Conservation (phyloP, 306 rosid genomes). For the Lagenaria siceraria region DNA sequence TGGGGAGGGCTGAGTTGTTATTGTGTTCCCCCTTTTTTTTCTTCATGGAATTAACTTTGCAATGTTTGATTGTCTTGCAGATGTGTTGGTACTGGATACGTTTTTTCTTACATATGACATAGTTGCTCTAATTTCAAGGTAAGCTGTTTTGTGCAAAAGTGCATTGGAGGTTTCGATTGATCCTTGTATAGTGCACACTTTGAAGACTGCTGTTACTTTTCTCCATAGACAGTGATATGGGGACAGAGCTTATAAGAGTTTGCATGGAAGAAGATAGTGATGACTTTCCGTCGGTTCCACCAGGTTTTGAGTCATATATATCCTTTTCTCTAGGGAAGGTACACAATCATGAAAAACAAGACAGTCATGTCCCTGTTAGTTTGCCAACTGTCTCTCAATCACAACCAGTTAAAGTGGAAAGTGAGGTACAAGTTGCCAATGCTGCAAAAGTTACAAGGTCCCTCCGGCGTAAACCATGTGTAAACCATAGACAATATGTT, state of each 20-base stretch:
- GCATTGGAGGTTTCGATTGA: constrained; percentile 11
- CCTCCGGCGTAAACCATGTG: constrained; percentile 51
- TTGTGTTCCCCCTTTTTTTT: neutral
- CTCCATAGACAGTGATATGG: constrained; percentile 41
- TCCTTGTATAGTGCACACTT: constrained; percentile 16
- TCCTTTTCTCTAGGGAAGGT: constrained; percentile 47
- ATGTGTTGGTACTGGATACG: neutral
- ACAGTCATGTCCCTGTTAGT: constrained; percentile 28
- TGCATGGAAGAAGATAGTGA: constrained; percentile 82
- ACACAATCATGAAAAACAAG: constrained; percentile 37
- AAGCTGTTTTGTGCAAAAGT: neutral
- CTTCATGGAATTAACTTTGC: constrained; percentile 17
- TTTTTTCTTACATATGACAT: neutral
- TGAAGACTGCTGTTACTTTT: constrained; percentile 9
- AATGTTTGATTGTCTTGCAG: constrained; percentile 3
- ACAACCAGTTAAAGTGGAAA: constrained; percentile 40
- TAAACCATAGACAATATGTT: constrained; percentile 45
- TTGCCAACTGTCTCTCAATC: constrained; percentile 32
- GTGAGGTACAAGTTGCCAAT: constrained; percentile 24
- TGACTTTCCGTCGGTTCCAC: constrained; percentile 92
- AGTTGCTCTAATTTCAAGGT: constrained; percentile 11
- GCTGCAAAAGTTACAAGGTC: constrained; percentile 51
- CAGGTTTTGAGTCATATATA: constrained; percentile 86
- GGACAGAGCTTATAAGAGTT: constrained; percentile 76
- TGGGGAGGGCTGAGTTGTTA: neutral